phyloP scores from a whole-genome alignment of 2,329 filamentous ascomycete genomes.

The Cordyceps fumosorosea region DNA sequence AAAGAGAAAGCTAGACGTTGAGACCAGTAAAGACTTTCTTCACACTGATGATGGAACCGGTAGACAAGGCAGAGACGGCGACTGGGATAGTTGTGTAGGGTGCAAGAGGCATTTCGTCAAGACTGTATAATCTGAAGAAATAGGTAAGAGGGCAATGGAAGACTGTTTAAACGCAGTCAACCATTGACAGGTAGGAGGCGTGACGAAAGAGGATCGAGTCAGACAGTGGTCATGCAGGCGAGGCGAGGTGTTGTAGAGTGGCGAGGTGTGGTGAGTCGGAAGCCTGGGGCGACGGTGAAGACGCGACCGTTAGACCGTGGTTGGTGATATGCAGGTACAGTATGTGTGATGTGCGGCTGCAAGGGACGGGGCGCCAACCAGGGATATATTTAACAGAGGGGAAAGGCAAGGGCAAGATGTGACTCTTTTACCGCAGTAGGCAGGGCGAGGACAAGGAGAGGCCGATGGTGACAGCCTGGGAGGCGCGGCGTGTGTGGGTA shows the following conservation, averaged over 20 bases:
- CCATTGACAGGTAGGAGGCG: constrained; percentile 21
- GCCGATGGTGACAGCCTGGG: constrained; percentile 20
- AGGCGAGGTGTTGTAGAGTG: background rate
- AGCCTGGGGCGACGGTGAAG: constrained; percentile 15
- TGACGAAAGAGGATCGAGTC: constrained; percentile 1
- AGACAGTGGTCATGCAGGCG: background rate
- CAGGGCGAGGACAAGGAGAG: constrained; percentile 22
- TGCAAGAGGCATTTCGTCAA: constrained; percentile 53
- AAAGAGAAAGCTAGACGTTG: constrained; percentile 37
- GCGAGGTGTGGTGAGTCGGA: constrained; percentile 13
- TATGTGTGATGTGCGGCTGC: constrained; percentile 8
- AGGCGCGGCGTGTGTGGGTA: constrained; percentile 16
- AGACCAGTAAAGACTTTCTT: constrained; percentile 35
- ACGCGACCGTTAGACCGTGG: constrained; percentile 14
- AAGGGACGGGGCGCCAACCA: background rate
- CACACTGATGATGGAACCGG: constrained; percentile 53
- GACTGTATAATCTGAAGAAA: constrained; percentile 25
- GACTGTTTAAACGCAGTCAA: constrained; percentile 26
- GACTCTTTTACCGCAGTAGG: constrained; percentile 25
- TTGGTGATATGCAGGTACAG: constrained; percentile 16
- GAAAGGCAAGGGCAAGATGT: constrained; percentile 18
- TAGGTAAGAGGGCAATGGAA: constrained; percentile 21
- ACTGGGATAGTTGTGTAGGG: constrained; percentile 47
- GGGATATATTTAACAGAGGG: constrained; percentile 5
- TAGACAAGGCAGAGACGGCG: constrained; percentile 55